Conservation (phyloP, 139 green algal species). For the Ettlia oleoabundans region DNA sequence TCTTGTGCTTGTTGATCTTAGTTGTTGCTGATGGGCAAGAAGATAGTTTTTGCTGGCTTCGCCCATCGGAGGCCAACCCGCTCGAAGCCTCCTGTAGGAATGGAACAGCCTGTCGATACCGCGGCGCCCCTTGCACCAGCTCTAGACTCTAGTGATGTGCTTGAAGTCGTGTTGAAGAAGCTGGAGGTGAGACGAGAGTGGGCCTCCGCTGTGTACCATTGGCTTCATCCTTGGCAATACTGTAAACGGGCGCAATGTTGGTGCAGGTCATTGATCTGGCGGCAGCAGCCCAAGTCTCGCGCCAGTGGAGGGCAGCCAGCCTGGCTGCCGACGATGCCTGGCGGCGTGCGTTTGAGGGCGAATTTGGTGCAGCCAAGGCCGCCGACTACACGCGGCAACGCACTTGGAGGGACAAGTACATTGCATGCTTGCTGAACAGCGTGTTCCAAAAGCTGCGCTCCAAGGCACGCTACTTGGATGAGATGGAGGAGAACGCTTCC, state of each 20-base stretch:
- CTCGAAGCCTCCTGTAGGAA: not conserved
- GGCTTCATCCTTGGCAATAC: no score
- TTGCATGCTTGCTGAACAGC: slow-evolving; percentile 3
- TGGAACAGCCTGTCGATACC: no score
- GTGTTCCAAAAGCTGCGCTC: slow-evolving; percentile 9
- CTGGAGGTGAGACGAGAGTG: not conserved
- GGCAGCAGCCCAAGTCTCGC: not conserved
- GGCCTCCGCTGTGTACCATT: no score
- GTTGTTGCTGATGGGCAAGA: no score
- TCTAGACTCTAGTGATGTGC: not conserved
- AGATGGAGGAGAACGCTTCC: slow-evolving; percentile 13
- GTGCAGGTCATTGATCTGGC: not conserved
- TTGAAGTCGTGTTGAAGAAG: not conserved
- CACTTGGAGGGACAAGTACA: slow-evolving; percentile 21
- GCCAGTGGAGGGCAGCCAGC: not conserved
- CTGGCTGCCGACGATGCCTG: not conserved
- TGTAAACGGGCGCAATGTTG: no score
- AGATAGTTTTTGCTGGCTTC: no score
- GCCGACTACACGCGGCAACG: not conserved
- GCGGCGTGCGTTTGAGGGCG: not conserved
- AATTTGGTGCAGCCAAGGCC: not conserved
- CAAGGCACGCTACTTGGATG: slow-evolving; percentile 24
- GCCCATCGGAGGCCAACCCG: not conserved
- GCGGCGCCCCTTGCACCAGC: not conserved
- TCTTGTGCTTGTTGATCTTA: no score